These are phyloP conservation scores for Phalaenopsis hybrid DNA, from an alignment of 116 monocot species.

Conservation along the genomic window DNA sequence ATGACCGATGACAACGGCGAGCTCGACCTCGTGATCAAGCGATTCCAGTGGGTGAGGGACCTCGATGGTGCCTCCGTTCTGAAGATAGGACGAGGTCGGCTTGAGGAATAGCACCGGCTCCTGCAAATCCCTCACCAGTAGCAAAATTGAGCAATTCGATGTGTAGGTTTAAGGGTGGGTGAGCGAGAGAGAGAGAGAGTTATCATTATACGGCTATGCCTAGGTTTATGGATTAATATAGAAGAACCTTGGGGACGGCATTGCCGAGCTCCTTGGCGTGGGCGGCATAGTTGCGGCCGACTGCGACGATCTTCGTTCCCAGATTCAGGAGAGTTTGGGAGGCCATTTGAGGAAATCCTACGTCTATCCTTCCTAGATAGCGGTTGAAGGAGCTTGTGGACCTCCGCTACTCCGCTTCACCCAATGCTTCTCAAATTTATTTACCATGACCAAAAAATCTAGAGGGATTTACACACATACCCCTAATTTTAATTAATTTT, in stretches of 20 bases:
- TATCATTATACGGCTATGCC: neutral
- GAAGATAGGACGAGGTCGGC: slow-evolving; percentile 86
- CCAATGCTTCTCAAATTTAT: no score
- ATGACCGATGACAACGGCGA: slow-evolving; percentile 76
- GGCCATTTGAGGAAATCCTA: slow-evolving; percentile 20
- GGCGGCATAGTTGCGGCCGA: slow-evolving; percentile 88
- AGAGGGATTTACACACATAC: no score
- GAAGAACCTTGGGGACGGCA: slow-evolving; percentile 64
- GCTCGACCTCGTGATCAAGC: slow-evolving; percentile 94
- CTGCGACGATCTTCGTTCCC: slow-evolving; percentile 83
- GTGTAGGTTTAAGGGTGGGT: neutral
- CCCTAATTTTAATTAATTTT: no score
- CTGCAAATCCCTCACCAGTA: slow-evolving; percentile 14
- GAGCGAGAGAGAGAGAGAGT: neutral
- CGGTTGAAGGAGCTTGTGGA: no score
- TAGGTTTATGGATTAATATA: neutral
- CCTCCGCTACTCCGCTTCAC: no score
- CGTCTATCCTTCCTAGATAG: slow-evolving; percentile 11
- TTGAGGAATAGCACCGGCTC: slow-evolving; percentile 96
- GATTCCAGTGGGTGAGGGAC: slow-evolving; percentile 66
- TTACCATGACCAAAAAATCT: no score
- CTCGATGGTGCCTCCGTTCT: slow-evolving; percentile 77
- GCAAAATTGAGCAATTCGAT: neutral
- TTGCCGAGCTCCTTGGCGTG: slow-evolving; percentile 94
- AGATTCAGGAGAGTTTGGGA: slow-evolving; percentile 28